A percentile compares a stretch with the other conserved stretches of the same genome.
Evolutionary conservation across 768 basidiomycete species (phyloP).

Genomic region (Leucocoprinus birnbaumii): DNA sequence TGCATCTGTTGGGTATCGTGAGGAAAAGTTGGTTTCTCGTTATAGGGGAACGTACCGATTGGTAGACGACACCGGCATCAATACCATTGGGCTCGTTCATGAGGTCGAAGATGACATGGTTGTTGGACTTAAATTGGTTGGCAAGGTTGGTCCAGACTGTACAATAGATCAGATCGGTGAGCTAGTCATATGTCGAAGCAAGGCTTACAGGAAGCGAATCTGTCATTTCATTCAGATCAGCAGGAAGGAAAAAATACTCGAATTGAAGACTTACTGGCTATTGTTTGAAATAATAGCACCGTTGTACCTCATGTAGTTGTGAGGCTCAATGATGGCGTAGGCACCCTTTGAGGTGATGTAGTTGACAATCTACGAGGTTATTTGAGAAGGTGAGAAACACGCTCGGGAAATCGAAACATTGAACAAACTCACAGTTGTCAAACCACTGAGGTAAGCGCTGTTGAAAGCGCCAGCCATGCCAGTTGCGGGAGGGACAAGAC

Average conservation of each 20-base stretch:
- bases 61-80: constrained; percentile 46
- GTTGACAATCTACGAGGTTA: constrained; percentile 42
- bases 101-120: constrained; percentile 57
- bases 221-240: constrained; percentile 14
- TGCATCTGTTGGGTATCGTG: constrained; percentile 44
- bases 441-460: constrained; percentile 45
- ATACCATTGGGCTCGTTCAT: constrained; percentile 69
- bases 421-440: constrained; percentile 37
- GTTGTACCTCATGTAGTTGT: constrained; percentile 64
- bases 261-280: constrained; percentile 33
- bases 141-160: constrained; percentile 59
- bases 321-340: constrained; percentile 55
- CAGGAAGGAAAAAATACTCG: not conserved
- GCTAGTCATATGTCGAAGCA: not conserved
- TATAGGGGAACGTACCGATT: constrained; percentile 31
- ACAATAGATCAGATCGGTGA: not conserved
- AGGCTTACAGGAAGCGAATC: constrained; percentile 48
- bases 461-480: constrained; percentile 56
- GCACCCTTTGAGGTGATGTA: constrained; percentile 62
- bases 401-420: not conserved
- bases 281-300: constrained; percentile 46
- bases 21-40: not conserved
- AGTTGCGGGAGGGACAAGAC: constrained; percentile 46
- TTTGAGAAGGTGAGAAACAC: not conserved
- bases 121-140: constrained; percentile 47